Conservation (phyloP, 129 eudicot species). For the Helianthus annuus region HanXRQr2.0-SUNRISE NC_035440.2:73322407-73322906, state of each 20-base stretch:
- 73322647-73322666: constrained; percentile 1
- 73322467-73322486: too few relatives aligned
- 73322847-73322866: neutral
- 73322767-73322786: constrained; percentile 96
- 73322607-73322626: neutral
- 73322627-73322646: constrained; percentile 1
- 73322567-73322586: neutral
- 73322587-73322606: neutral
- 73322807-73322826: constrained; percentile 83
- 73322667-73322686: neutral
- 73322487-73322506: too few relatives aligned
- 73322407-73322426: constrained; percentile 1
- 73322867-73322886: constrained; percentile 19
- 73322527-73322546: neutral
- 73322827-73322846: constrained; percentile 1
- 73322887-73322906: neutral
- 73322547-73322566: neutral
- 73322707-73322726: constrained; percentile 61
- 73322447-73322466: neutral
- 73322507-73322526: too few relatives aligned
- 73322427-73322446: constrained; percentile 5
- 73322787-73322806: constrained; percentile 92
- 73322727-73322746: constrained; percentile 73
- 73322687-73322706: constrained; percentile 5
- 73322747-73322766: constrained; percentile 70